A percentile compares a stretch with the other conserved stretches of the same genome.
Conservation (phyloP, 805 yeast species). For the Scheffersomyces ergatensis region DNA sequence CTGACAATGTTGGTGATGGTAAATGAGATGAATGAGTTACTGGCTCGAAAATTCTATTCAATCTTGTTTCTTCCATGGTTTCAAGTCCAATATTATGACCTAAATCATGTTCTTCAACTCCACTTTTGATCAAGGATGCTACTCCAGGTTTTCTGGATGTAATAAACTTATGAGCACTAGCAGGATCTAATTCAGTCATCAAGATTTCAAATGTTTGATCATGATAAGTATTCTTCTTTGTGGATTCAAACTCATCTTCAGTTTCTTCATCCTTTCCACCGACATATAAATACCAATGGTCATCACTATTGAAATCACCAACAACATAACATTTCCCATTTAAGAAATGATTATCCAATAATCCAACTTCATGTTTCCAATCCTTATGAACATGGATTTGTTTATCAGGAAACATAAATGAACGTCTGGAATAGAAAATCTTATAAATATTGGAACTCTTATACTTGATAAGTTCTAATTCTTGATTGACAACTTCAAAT, state of each 20-base stretch:
- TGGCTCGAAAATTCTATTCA: slow-evolving; percentile 54
- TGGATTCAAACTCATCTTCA: slow-evolving; percentile 1
- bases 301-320: slow-evolving; percentile 70
- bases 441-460: slow-evolving; percentile 46
- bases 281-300: slow-evolving; percentile 88
- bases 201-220: slow-evolving; percentile 85
- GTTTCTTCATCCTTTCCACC: slow-evolving; percentile 40
- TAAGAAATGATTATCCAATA: slow-evolving; percentile 63
- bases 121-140: slow-evolving; percentile 34
- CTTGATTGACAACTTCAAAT: slow-evolving; percentile 39
- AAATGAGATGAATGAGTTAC: slow-evolving; percentile 8
- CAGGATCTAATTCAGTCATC: slow-evolving; percentile 79
- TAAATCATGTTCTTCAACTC: slow-evolving; percentile 55
- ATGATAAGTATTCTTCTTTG: not conserved
- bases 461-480: slow-evolving; percentile 24
- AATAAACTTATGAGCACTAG: slow-evolving; percentile 56
- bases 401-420: slow-evolving; percentile 87
- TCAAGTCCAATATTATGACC: slow-evolving; percentile 80
- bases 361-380: slow-evolving; percentile 79
- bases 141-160: slow-evolving; percentile 48
- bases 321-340: slow-evolving; percentile 68
- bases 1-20: slow-evolving; percentile 35
- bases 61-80: slow-evolving; percentile 60
- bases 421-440: slow-evolving; percentile 85
- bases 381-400: slow-evolving; percentile 78